These are phyloP conservation scores for Berkeleyomyces rouxiae DNA, from an alignment of 2,329 filamentous ascomycete genomes.

Conservation along the genomic window DNA sequence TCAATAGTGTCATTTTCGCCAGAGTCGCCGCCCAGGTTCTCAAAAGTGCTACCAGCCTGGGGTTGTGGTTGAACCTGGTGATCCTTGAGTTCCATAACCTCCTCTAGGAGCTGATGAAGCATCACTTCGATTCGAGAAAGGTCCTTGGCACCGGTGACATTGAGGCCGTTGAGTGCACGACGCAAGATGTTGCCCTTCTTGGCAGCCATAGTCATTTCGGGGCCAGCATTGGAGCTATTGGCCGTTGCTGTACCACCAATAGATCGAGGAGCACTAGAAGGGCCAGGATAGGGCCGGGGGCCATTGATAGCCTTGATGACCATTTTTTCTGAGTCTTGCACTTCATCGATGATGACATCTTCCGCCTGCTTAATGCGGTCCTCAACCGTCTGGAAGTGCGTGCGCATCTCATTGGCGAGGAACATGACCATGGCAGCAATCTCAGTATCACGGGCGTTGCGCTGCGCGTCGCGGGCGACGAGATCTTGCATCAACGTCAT, in stretches of 20 bases:
- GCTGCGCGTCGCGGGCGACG: slow-evolving; percentile 89
- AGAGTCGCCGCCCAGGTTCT: slow-evolving; percentile 37
- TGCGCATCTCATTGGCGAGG: slow-evolving; percentile 91
- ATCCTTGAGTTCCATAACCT: slow-evolving; percentile 70
- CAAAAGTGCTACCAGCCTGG: slow-evolving; percentile 47
- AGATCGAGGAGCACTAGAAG: slow-evolving; percentile 36
- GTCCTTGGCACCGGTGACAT: slow-evolving; percentile 74
- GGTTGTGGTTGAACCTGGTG: slow-evolving; percentile 27
- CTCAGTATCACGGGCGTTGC: slow-evolving; percentile 90
- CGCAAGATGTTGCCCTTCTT: slow-evolving; percentile 93
- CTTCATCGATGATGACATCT: slow-evolving; percentile 69
- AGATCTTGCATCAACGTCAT: slow-evolving; percentile 96
- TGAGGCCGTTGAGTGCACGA: slow-evolving; percentile 79
- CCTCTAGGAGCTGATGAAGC: slow-evolving; percentile 78
- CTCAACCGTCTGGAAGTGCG: slow-evolving; percentile 90
- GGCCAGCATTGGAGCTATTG: slow-evolving; percentile 20
- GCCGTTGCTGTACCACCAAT: slow-evolving; percentile 26
- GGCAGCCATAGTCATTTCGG: slow-evolving; percentile 38
- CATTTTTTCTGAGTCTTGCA: slow-evolving; percentile 76
- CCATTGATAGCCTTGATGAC: slow-evolving; percentile 70
- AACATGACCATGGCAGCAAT: slow-evolving; percentile 88
- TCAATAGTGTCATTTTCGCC: slow-evolving; percentile 60
- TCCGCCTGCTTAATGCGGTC: slow-evolving; percentile 81
- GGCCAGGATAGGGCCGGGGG: slow-evolving; percentile 64
- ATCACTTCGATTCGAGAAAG: slow-evolving; percentile 78